Percentiles rank a stretch among this genome's conserved stretches.
Conservation (phyloP, 169 alveolate genomes). For the Eimeria brunetti region DNA sequence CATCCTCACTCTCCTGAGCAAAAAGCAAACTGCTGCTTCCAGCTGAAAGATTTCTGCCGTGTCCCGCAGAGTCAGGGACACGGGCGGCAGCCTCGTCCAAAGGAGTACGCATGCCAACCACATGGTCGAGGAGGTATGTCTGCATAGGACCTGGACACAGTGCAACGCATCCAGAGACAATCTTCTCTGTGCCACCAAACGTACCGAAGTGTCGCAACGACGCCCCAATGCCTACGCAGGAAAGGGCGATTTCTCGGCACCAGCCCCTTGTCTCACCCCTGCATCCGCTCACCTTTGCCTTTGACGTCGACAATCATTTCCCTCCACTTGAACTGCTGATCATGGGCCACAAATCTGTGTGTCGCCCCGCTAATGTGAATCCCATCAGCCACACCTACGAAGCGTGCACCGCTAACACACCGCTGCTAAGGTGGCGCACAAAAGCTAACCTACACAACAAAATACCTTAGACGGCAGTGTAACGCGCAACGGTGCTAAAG, state of each 20-base stretch:
- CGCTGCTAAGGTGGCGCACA: neutral
- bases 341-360: conserved; percentile 83
- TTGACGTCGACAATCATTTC: conserved; percentile 88
- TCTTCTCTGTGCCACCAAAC: neutral
- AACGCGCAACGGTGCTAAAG: neutral
- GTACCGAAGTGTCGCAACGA: neutral
- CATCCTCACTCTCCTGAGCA: conserved; percentile 57
- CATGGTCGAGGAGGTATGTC: conserved; percentile 68
- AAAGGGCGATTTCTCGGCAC: neutral
- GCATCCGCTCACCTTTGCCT: conserved; percentile 88
- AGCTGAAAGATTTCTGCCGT: conserved; percentile 6
- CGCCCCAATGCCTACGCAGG: neutral
- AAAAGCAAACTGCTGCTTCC: conserved; percentile 32
- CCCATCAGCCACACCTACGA: conserved; percentile 87
- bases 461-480: neutral
- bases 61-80: conserved; percentile 53
- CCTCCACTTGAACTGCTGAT: conserved; percentile 86
- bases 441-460: neutral
- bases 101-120: conserved; percentile 68
- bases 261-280: neutral
- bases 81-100: conserved; percentile 40
- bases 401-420: neutral
- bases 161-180: neutral
- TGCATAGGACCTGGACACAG: conserved; percentile 50
- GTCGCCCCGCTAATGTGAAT: conserved; percentile 75